Evolutionary conservation across 148 eudicot genomes (phyloP), one percentile per base, ranked within the genome.

Genomic region (Limonium bicolor): DNA sequence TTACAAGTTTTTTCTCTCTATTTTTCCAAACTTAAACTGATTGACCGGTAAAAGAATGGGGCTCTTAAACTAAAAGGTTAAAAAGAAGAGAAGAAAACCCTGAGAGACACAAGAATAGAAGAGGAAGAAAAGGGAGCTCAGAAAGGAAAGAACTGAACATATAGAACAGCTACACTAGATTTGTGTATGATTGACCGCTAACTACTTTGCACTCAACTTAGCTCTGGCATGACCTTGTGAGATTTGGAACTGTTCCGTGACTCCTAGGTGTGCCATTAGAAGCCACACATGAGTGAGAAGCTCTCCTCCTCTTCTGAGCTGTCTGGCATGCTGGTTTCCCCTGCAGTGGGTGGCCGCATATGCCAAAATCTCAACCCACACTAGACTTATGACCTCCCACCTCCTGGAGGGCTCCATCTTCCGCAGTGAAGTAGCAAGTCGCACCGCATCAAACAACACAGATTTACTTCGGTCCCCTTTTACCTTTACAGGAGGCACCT

Each of bases 391-490:
- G 9, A 65, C 46, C 27, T 36, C 3, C 70, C 70, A 65, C 24
- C 50, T 59, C 2, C 20, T 11, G 14, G 31, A 23, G 26, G 1
- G 3, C 0, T 7, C 40, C 12, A 43, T 34, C 27, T 41, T 36
- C 8, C 49, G 53, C 39, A 69, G 37, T 12, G n/a, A 24, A 6
- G 53, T 41, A 3, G 75, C 70, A n/a, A 70, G 39, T 37, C 64
- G 48, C 27, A 63, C 60, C 6, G 63, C 70, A 43, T 70, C 75
- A 21, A 69, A 74, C 56, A 74, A 46, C 15, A 69, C 76, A 23
- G 80, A 74, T 48, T 74, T 69, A 53, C 80, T 62, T 35, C 76
- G 53, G 22, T 74, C 76, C 25, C 80, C 80, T 44, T 69, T 66
- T 41, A 74, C 72, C 41, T 62, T 63, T 20, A 43, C 50, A 1